phyloP scores from a whole-genome alignment of 129 eudicot genomes.

The Escallonia rubra region DNA sequence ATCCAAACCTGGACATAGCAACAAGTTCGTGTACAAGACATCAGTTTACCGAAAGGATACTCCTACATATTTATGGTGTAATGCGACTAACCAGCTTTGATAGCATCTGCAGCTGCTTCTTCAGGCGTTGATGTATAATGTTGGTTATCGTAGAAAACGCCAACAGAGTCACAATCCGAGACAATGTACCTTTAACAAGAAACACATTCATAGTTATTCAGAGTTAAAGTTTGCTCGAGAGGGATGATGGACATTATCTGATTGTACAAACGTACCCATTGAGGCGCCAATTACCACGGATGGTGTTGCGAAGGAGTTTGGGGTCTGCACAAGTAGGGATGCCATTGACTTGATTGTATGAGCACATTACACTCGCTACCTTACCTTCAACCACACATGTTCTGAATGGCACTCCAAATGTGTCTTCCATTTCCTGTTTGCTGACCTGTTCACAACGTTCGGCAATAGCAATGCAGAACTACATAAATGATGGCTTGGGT shows the following conservation, averaged over 20 bases:
- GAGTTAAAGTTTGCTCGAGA: not conserved
- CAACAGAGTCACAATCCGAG: constrained; percentile 90
- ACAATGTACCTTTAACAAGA: constrained; percentile 47
- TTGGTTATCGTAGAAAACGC: constrained; percentile 66
- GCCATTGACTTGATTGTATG: constrained; percentile 93
- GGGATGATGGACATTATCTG: not conserved
- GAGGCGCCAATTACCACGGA: constrained; percentile 73
- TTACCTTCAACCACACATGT: constrained; percentile 76
- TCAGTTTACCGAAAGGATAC: not conserved
- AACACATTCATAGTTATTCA: too few species aligned
- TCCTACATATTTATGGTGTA: not conserved
- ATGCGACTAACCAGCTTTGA: constrained; percentile 64
- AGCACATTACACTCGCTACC: constrained; percentile 92
- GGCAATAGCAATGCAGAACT: too few species aligned
- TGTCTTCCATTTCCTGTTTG: constrained; percentile 80
- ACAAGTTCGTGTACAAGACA: not conserved
- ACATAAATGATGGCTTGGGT: too few species aligned
- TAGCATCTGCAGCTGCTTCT: constrained; percentile 84
- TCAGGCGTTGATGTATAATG: constrained; percentile 85
- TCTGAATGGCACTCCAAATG: constrained; percentile 77
- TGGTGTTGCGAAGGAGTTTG: constrained; percentile 62
- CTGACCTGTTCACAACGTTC: constrained; percentile 45
- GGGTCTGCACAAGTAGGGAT: constrained; percentile 93
- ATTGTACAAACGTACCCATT: constrained; percentile 39
- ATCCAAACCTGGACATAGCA: constrained; percentile 55